These are phyloP conservation scores for Linum tenue DNA, from an alignment of 345 rosid genomes.

Conservation along the genomic window DNA sequence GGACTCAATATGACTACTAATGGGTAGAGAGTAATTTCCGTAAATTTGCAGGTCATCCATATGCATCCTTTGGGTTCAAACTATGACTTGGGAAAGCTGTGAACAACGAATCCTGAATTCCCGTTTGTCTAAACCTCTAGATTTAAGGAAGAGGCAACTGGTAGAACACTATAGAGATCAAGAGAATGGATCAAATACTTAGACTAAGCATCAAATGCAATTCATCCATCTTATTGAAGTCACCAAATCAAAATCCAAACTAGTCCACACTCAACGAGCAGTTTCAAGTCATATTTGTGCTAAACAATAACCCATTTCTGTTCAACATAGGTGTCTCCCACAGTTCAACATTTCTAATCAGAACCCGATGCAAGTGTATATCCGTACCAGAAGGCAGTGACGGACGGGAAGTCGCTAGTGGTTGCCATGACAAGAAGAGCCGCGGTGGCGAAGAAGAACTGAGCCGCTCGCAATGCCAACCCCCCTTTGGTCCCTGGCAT, in stretches of 20 bases:
- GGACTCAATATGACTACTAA: no score
- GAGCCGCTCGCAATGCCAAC: slow-evolving; percentile 43
- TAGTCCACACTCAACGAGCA: neutral
- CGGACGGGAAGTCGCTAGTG: slow-evolving; percentile 63
- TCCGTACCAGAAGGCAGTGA: slow-evolving; percentile 57
- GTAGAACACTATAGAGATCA: neutral
- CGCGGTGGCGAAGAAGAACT: slow-evolving; percentile 51
- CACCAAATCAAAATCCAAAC: neutral
- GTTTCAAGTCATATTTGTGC: no score
- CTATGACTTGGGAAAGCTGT: no score
- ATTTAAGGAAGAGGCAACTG: no score
- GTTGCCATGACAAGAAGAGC: slow-evolving; percentile 61
- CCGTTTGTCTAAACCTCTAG: no score
- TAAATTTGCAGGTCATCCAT: no score
- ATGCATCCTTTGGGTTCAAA: no score
- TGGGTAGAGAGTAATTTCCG: no score
- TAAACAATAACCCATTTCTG: no score
- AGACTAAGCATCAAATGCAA: neutral
- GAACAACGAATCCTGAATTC: no score
- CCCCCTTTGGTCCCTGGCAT: slow-evolving; percentile 73
- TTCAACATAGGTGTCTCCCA: no score
- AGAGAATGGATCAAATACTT: neutral
- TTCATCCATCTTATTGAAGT: neutral
- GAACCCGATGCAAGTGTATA: neutral
- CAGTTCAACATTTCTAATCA: neutral